Evolutionary conservation across 345 rosid species (phyloP).

Genomic region (Lepidium aucheri): DNA sequence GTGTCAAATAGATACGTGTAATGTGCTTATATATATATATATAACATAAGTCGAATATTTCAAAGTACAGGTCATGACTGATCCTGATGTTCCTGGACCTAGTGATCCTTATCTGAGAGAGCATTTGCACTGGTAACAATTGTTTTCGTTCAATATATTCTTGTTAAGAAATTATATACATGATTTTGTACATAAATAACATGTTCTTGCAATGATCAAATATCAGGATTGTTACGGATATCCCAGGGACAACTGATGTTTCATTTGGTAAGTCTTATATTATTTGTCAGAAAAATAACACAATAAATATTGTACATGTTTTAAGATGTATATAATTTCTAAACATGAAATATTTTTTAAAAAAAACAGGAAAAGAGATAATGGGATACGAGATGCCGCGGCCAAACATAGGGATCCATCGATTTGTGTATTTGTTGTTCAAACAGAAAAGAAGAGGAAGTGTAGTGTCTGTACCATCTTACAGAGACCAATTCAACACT

Average conservation of each 20-base stretch:
- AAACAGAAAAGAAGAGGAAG: conserved; percentile 63
- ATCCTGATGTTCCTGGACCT: conserved; percentile 98
- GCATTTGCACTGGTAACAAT: conserved; percentile 81
- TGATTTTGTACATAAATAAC: background rate
- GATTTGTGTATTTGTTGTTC: conserved; percentile 78
- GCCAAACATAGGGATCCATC: conserved; percentile 94
- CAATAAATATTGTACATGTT: too few species aligned
- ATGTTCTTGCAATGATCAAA: conserved; percentile 17
- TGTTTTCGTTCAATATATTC: background rate
- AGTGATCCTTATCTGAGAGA: conserved; percentile 93
- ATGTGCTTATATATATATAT: background rate
- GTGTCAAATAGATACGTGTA: background rate
- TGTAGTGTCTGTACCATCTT: conserved; percentile 37
- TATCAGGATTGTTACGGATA: conserved; percentile 83
- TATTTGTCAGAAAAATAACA: background rate
- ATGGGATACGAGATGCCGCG: conserved; percentile 82
- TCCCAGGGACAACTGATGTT: conserved; percentile 93
- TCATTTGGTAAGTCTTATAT: conserved; percentile 58
- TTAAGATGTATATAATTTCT: too few species aligned
- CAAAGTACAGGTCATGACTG: conserved; percentile 74
- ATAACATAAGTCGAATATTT: background rate
- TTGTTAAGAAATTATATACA: background rate
- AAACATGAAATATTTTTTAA: background rate
- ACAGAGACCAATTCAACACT: conserved; percentile 64
- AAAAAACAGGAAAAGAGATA: conserved; percentile 53